Base-by-base conservation (phyloP, 1,284 basidiomycete genomes). In the Cutaneotrichosporon mucoides region DNA sequence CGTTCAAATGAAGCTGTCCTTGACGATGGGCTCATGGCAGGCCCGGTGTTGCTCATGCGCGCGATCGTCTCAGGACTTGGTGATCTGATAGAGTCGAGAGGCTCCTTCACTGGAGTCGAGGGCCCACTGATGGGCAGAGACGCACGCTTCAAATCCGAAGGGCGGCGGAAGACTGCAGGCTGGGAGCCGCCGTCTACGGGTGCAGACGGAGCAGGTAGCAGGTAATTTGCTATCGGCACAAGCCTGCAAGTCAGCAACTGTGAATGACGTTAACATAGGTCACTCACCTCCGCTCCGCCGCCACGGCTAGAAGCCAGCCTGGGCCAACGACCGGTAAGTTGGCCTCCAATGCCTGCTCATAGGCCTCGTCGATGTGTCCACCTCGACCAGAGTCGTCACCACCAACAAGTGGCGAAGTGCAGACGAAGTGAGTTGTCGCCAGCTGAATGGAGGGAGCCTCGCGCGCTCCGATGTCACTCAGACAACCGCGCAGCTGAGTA, bases 361-460 rank as follows among this genome's bases (percentile, higher is more conserved):
- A 96, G 68, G 92, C 90, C 4, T 89, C 90, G 87, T 67, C 75
- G 41, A 68, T 64, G 36, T 60, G 55, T 6, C 70, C 72, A 4
- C 70, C 69, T 45, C 69, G 55, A 12, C 70, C 73, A 15, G 56
- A 53, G 24, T 83, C 82, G 3, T 87, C 85, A 3, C 86, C 87
- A 6, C 73, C 70, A 1, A 87, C 85, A 1, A 74, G 61, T 1
- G 92, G 89, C 0, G 89, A 91, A 3, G 91, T 94, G 72, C 92
- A 95, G 41, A 96, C 92, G 68, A 95, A 96, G 76, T 97, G 93
- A 0, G 92, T 95, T 5, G 93, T 96, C 71, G 96, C 93, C 59
- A 98, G 93, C 79, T 94, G 90, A 34, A 99, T 93, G 67, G 87
- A 88, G 65, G 94, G 89, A 66, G 87, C 90, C 86, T 88, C 92